These are phyloP conservation scores for Cruciata laevipes DNA, from an alignment of 257 asterid species.

Conservation along the genomic window DNA sequence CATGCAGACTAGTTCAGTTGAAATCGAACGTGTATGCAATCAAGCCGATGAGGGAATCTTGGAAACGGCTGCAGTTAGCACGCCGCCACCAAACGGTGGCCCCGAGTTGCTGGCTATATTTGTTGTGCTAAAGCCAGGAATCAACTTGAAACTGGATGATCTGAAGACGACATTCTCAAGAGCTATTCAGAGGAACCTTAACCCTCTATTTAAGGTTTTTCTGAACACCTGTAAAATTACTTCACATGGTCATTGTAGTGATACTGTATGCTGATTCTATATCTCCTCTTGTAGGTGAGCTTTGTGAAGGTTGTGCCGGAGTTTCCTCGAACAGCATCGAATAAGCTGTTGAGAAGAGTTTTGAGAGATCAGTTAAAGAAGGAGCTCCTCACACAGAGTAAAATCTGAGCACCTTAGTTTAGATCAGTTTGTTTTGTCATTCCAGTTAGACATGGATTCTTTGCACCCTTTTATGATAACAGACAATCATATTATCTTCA, in stretches of 20 bases:
- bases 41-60: slow-evolving; percentile 56
- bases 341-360: slow-evolving; percentile 68
- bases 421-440: neutral
- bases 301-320: slow-evolving; percentile 54
- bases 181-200: slow-evolving; percentile 68
- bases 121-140: slow-evolving; percentile 66
- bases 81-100: slow-evolving; percentile 65
- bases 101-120: slow-evolving; percentile 70
- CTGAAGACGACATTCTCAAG: slow-evolving; percentile 52
- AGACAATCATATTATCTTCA: neutral
- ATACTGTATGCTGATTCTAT: neutral
- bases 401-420: slow-evolving; percentile 23
- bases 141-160: slow-evolving; percentile 27
- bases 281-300: slow-evolving; percentile 42
- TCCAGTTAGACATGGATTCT: neutral
- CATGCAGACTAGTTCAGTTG: slow-evolving; percentile 75
- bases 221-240: neutral
- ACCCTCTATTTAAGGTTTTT: slow-evolving; percentile 83
- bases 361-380: slow-evolving; percentile 66
- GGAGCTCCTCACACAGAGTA: slow-evolving; percentile 48
- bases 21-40: slow-evolving; percentile 77
- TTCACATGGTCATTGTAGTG: neutral
- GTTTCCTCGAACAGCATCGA: slow-evolving; percentile 91
- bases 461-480: neutral
- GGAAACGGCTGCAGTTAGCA: slow-evolving; percentile 87